A percentile compares a stretch with the other conserved stretches of the same genome.
Evolutionary conservation across 164 flowering plant genomes (phyloP).

Genomic region (Warburgia ugandensis): DNA sequence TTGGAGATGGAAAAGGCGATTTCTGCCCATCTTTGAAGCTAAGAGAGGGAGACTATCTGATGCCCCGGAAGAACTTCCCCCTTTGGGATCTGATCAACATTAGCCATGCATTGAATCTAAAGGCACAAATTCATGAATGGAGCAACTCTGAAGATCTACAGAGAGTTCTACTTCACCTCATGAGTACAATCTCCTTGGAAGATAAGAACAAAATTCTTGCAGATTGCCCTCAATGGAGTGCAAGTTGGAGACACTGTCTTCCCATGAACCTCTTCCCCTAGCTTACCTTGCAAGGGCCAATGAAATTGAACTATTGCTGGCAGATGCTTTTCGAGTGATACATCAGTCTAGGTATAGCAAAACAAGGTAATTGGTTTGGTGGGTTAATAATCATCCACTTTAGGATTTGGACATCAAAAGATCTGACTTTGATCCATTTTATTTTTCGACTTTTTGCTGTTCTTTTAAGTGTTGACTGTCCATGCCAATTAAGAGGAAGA

Average conservation of each 20-base stretch:
- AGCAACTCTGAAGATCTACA: constrained; percentile 55
- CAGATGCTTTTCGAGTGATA: too few species aligned
- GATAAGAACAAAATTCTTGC: not conserved
- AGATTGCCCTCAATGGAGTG: constrained; percentile 11
- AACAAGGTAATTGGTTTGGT: too few species aligned
- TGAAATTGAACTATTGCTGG: too few species aligned
- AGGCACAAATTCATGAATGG: constrained; percentile 74
- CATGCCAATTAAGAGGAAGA: too few species aligned
- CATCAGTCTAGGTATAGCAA: too few species aligned
- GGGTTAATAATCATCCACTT: too few species aligned
- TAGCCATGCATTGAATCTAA: constrained; percentile 32
- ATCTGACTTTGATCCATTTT: too few species aligned
- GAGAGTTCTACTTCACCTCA: constrained; percentile 32
- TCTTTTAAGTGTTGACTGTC: too few species aligned
- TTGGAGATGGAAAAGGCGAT: constrained; percentile 82
- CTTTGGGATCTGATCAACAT: constrained; percentile 40
- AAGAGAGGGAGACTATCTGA: constrained; percentile 46
- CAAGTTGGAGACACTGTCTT: constrained; percentile 8
- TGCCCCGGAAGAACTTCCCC: constrained; percentile 76
- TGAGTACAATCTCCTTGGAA: constrained; percentile 8
- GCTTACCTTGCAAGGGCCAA: too few species aligned
- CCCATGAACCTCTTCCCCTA: constrained; percentile 13
- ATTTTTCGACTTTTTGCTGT: too few species aligned
- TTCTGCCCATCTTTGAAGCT: constrained; percentile 73
- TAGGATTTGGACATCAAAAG: too few species aligned